Percentiles rank a stretch among this genome's conserved stretches.
Conservation (phyloP, 1,284 basidiomycete species). For the Ceratobasidium sp. region DNA sequence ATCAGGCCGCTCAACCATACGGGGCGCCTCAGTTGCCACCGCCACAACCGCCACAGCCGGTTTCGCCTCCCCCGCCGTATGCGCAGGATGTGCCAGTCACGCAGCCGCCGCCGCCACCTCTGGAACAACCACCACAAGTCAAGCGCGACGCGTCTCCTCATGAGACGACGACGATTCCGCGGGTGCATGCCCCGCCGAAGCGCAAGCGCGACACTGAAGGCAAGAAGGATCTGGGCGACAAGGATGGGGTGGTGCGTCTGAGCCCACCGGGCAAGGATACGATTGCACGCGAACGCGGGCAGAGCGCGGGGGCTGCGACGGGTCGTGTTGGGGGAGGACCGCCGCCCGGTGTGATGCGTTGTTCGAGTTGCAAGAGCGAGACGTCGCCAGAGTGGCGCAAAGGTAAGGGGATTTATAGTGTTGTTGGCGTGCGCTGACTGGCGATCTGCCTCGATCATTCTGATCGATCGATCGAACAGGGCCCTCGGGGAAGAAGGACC, state of each 20-base stretch:
- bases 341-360: slow-evolving; percentile 77
- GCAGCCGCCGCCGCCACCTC: slow-evolving; percentile 21
- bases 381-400: slow-evolving; percentile 96
- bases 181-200: slow-evolving; percentile 27
- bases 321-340: slow-evolving; percentile 62
- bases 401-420: slow-evolving; percentile 55
- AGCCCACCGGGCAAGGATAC: slow-evolving; percentile 16
- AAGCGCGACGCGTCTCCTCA: slow-evolving; percentile 14
- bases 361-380: slow-evolving; percentile 84
- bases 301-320: slow-evolving; percentile 49
- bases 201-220: slow-evolving; percentile 6
- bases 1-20: slow-evolving; percentile 25
- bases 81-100: slow-evolving; percentile 6
- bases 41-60: slow-evolving; percentile 42
- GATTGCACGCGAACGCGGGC: slow-evolving; percentile 38
- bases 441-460: slow-evolving; percentile 14
- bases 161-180: slow-evolving; percentile 13
- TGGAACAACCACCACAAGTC: not conserved
- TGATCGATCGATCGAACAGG: slow-evolving; percentile 52
- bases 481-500: slow-evolving; percentile 87
- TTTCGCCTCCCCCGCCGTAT: slow-evolving; percentile 23
- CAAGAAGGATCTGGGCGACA: slow-evolving; percentile 13
- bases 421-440: not conserved
- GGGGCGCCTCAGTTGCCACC: slow-evolving; percentile 32
- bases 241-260: not conserved